A percentile compares a stretch with the other conserved stretches of the same genome.
Conservation (phyloP, 2,329 filamentous ascomycete genomes). For the Chaetothyriales sp. region DNA sequence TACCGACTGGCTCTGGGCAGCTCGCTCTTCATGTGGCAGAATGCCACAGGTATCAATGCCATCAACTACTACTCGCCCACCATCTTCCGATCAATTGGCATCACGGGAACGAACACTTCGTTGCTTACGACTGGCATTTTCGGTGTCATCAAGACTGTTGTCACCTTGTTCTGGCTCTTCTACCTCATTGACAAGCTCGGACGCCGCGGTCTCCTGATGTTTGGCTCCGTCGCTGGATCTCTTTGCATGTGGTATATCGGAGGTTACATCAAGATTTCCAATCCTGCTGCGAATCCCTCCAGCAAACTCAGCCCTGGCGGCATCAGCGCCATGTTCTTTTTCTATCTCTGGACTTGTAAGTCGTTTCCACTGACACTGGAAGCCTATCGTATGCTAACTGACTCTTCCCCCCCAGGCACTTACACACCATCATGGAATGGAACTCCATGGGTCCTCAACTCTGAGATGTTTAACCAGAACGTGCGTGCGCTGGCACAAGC, state of each 20-base stretch:
- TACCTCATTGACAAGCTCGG: constrained; percentile 52
- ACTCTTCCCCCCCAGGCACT: constrained; percentile 28
- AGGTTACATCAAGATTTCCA: constrained; percentile 41
- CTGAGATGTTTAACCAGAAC: constrained; percentile 59
- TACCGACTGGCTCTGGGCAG: constrained; percentile 60
- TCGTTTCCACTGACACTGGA: neutral
- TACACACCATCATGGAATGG: constrained; percentile 62
- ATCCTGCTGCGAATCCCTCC: constrained; percentile 19
- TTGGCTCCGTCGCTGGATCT: constrained; percentile 47
- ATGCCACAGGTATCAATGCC: constrained; percentile 54
- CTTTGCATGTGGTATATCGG: constrained; percentile 52
- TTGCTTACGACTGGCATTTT: constrained; percentile 61
- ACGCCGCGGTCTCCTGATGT: constrained; percentile 48
- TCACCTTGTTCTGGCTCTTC: constrained; percentile 55
- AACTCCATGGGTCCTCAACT: constrained; percentile 50
- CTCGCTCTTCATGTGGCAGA: constrained; percentile 66
- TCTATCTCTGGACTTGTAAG: constrained; percentile 51
- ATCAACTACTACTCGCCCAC: constrained; percentile 62
- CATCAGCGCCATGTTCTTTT: constrained; percentile 48
- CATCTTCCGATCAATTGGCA: constrained; percentile 51
- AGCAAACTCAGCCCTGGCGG: constrained; percentile 32
- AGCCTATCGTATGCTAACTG: neutral
- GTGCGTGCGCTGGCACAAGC: constrained; percentile 56
- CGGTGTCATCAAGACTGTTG: constrained; percentile 56
- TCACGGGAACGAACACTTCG: constrained; percentile 43